A percentile compares a stretch with the other conserved stretches of the same genome.
Conservation (phyloP, 1,284 basidiomycete species). For the Malassezia slooffiae region DNA sequence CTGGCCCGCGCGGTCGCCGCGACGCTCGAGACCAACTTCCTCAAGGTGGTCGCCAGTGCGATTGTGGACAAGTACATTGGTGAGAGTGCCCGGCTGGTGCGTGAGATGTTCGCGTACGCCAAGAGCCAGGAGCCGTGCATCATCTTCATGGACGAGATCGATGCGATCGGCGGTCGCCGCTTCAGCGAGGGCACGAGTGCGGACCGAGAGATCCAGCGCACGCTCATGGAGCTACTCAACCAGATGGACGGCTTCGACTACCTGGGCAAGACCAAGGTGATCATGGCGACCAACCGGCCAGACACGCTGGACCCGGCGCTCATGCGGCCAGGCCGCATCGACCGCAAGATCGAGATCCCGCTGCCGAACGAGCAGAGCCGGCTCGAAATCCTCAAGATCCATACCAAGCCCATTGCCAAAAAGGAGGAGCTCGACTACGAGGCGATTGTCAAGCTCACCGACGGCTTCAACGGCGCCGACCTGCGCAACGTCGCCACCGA, state of each 20-base stretch:
- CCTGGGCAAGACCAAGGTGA: conserved; percentile 86
- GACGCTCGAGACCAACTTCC: conserved; percentile 89
- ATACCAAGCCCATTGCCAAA: conserved; percentile 75
- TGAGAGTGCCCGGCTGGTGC: conserved; percentile 85
- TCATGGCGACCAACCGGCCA: conserved; percentile 58
- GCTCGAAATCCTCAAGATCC: conserved; percentile 94
- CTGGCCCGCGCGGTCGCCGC: conserved; percentile 91
- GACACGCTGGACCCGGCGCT: conserved; percentile 88
- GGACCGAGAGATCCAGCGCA: conserved; percentile 96
- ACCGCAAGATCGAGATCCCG: conserved; percentile 96
- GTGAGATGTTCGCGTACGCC: conserved; percentile 96
- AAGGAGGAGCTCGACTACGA: conserved; percentile 56
- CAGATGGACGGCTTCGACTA: conserved; percentile 99
- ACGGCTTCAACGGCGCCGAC: conserved; percentile 53
- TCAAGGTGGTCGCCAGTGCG: conserved; percentile 96
- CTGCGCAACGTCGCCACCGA: conserved; percentile 93
- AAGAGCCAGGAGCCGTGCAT: conserved; percentile 91
- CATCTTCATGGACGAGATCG: conserved; percentile 99
- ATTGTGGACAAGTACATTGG: conserved; percentile 99
- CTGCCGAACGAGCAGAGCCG: conserved; percentile 90
- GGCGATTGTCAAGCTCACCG: conserved; percentile 62
- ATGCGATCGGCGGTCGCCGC: conserved; percentile 54
- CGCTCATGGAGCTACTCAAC: conserved; percentile 97
- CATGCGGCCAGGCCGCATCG: conserved; percentile 84
- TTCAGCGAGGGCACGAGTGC: conserved; percentile 98